Evolutionary conservation across 2,329 filamentous ascomycete genomes (phyloP).

Genomic region (Ophiostoma quercus): DNA sequence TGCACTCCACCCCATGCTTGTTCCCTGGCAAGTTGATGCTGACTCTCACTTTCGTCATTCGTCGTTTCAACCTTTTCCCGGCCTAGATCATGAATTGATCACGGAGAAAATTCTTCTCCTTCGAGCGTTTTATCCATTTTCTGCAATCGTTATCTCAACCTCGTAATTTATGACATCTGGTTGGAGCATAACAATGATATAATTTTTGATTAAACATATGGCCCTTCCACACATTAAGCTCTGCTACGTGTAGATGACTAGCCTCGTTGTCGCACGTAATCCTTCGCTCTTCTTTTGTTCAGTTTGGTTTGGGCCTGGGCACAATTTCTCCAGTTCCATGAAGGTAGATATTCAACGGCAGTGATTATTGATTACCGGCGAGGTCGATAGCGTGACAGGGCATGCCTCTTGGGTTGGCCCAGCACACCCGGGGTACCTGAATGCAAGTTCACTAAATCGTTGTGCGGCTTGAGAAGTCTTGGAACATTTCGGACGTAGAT

Average conservation of each 20-base stretch:
- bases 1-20: neutral
- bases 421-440: no score
- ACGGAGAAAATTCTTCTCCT: slow-evolving; percentile 41
- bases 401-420: no score
- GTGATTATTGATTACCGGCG: no score
- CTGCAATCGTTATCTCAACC: neutral
- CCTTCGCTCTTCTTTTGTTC: no score
- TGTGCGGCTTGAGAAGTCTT: neutral
- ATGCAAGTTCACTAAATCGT: no score
- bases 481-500: neutral
- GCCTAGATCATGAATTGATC: slow-evolving; percentile 52
- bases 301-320: no score
- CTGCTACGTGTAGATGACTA: neutral
- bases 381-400: no score
- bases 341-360: no score
- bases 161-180: neutral
- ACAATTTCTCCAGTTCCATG: no score
- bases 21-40: neutral
- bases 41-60: neutral
- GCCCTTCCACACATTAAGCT: no score
- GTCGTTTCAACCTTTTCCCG: slow-evolving; percentile 5
- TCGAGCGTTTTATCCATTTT: neutral
- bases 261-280: no score
- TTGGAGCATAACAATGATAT: neutral
- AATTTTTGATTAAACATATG: neutral